These are phyloP conservation scores for Trichocladium uniseriatum DNA, from an alignment of 495 filamentous ascomycete species.

Conservation along the genomic window DNA sequence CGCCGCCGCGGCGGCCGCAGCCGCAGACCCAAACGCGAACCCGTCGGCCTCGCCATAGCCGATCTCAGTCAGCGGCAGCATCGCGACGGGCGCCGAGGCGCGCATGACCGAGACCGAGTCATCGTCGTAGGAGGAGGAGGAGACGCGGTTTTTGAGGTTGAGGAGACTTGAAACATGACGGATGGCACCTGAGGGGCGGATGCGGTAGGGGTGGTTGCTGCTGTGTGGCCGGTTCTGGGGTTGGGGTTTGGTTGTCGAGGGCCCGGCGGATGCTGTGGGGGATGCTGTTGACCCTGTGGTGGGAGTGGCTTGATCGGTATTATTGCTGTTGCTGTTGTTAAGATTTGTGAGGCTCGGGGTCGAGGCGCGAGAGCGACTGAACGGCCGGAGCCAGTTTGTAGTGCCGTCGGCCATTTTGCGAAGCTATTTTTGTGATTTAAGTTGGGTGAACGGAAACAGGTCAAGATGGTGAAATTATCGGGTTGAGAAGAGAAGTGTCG, in stretches of 20 bases:
- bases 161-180: conserved; percentile 1
- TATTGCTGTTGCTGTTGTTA: background rate
- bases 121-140: too few species aligned
- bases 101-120: too few species aligned
- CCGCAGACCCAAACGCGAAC: background rate
- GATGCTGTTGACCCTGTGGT: too few species aligned
- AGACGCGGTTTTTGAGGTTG: too few species aligned
- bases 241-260: background rate
- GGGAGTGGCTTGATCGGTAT: background rate
- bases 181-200: background rate
- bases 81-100: background rate
- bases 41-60: background rate
- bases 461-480: too few species aligned
- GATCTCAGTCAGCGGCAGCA: conserved; percentile 6
- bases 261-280: background rate
- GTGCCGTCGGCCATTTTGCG: background rate
- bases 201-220: background rate
- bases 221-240: background rate
- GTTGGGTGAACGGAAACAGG: too few species aligned
- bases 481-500: too few species aligned
- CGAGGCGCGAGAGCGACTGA: background rate
- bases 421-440: too few species aligned
- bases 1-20: background rate
- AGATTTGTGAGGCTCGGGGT: background rate
- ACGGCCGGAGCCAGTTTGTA: background rate